Evolutionary conservation across 2,329 filamentous ascomycete genomes (phyloP).

Genomic region (Epichloe typhina): DNA sequence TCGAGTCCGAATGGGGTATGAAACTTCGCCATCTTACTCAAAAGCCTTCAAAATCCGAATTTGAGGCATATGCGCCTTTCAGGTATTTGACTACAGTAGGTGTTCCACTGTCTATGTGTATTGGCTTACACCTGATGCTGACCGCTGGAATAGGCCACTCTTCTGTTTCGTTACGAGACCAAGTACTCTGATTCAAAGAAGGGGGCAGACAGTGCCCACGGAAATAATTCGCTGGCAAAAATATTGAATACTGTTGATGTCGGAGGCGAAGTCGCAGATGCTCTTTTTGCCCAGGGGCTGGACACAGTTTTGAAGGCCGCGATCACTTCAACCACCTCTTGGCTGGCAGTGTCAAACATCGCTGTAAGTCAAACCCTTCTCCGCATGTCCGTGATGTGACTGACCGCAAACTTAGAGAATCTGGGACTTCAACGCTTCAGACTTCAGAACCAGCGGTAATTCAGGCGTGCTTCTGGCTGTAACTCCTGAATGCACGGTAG

Average conservation of each 20-base stretch:
- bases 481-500: slow-evolving; percentile 14
- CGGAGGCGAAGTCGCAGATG: slow-evolving; percentile 8
- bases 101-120: not conserved
- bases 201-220: not conserved
- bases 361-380: slow-evolving; percentile 10
- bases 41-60: not conserved
- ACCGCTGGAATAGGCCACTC: not conserved
- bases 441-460: slow-evolving; percentile 8
- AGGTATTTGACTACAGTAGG: slow-evolving; percentile 5
- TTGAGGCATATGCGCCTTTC: not conserved
- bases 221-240: not conserved
- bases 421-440: slow-evolving; percentile 13
- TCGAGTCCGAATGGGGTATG: slow-evolving; percentile 3
- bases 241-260: slow-evolving; percentile 6
- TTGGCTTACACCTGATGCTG: not conserved
- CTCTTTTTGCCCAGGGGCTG: slow-evolving; percentile 13
- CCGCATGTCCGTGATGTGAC: not conserved
- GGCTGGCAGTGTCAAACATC: slow-evolving; percentile 12
- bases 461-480: slow-evolving; percentile 15
- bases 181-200: not conserved
- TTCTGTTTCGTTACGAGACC: slow-evolving; percentile 7
- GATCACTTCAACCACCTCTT: slow-evolving; percentile 11
- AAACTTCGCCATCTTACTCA: not conserved
- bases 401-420: slow-evolving; percentile 12
- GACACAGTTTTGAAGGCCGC: slow-evolving; percentile 12